These are phyloP conservation scores for Fusarium chlamydosporum DNA, from an alignment of 2,329 filamentous ascomycete species.

Conservation along the genomic window DNA sequence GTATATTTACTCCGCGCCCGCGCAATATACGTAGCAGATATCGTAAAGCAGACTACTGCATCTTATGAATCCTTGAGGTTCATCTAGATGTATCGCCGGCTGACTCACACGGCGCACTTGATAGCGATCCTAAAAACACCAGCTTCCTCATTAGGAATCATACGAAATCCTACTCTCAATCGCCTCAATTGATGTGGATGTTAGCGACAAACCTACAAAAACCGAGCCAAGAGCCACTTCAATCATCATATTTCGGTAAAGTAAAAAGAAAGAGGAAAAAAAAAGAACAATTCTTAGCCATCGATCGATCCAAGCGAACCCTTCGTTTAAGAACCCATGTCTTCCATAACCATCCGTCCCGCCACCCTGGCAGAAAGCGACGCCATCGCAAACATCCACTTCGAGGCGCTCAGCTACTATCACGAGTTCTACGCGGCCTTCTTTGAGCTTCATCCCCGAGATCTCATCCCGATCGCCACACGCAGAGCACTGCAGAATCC, in stretches of 20 bases:
- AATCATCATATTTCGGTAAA: not conserved
- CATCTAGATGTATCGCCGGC: constrained; percentile 15
- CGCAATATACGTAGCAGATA: not conserved
- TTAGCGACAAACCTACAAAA: constrained; percentile 14
- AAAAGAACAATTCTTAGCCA: not conserved
- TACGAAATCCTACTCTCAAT: not conserved
- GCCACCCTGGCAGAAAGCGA: constrained; percentile 38
- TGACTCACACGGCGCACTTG: constrained; percentile 31
- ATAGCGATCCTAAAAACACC: constrained; percentile 13
- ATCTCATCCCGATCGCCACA: constrained; percentile 36
- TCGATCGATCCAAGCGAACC: constrained; percentile 9
- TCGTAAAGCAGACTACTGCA: not conserved
- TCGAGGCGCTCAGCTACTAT: constrained; percentile 36
- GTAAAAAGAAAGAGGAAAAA: not conserved
- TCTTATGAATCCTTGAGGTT: constrained; percentile 5
- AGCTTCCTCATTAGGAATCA: constrained; percentile 40
- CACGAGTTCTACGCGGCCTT: constrained; percentile 46
- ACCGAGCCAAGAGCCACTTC: not conserved
- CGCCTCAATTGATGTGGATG: not conserved
- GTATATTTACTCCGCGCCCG: not conserved
- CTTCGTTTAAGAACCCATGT: constrained; percentile 20
- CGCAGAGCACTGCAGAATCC: constrained; percentile 36
- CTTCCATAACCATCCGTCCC: constrained; percentile 33
- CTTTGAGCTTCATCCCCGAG: constrained; percentile 39
- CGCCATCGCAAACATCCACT: constrained; percentile 41